phyloP scores from a whole-genome alignment of 306 rosid species.

The Vigna unguiculata region DNA sequence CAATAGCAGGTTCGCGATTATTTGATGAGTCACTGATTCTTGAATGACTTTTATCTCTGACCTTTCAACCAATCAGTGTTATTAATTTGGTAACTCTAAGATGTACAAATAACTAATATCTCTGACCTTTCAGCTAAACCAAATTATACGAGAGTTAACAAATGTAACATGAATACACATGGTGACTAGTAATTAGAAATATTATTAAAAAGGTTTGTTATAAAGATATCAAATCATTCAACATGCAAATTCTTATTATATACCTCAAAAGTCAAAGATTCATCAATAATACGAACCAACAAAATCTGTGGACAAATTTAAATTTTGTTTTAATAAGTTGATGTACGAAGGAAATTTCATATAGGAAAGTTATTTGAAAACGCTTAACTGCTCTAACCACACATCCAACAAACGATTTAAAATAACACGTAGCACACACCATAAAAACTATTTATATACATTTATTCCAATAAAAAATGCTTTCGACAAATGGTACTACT shows the following conservation, averaged over 20 bases:
- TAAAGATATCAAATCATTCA: conserved; percentile 11
- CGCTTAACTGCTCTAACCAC: conserved; percentile 33
- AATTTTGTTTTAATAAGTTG: conserved; percentile 16
- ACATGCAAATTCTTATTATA: conserved; percentile 14
- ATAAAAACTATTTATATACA: too few relatives aligned
- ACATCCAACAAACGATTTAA: not conserved
- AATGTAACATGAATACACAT: conserved; percentile 14
- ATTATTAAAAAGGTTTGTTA: conserved; percentile 37
- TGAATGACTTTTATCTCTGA: too few relatives aligned
- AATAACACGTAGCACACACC: too few relatives aligned
- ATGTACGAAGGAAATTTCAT: conserved; percentile 15
- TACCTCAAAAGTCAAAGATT: conserved; percentile 41
- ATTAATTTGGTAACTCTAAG: not conserved
- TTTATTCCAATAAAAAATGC: too few relatives aligned
- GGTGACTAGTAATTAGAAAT: not conserved
- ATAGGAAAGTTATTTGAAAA: conserved; percentile 8
- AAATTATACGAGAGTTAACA: not conserved
- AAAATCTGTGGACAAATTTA: not conserved
- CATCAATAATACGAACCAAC: conserved; percentile 1
- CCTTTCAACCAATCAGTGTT: too few relatives aligned
- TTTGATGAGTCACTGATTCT: too few relatives aligned
- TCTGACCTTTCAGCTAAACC: conserved; percentile 18
- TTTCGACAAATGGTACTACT: too few relatives aligned
- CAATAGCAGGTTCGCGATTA: too few relatives aligned
- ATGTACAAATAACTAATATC: not conserved